phyloP scores from a whole-genome alignment of 2,329 filamentous ascomycete genomes.

The Didymella sp. region DNA sequence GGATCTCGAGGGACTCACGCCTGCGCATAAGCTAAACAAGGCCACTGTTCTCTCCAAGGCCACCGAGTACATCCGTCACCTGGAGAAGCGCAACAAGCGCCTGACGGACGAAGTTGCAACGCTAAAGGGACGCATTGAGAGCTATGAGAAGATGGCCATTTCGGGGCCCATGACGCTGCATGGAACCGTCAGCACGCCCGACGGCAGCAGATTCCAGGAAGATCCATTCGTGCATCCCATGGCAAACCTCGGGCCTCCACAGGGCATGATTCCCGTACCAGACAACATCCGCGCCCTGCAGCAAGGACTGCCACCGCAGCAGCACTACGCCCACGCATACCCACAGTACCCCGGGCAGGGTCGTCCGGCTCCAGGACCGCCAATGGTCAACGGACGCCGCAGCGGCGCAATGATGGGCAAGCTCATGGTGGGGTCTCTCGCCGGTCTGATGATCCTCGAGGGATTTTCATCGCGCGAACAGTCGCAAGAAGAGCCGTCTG shows the following conservation, averaged over 20 bases:
- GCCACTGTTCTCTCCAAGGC: conserved; percentile 96
- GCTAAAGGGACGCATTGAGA: conserved; percentile 75
- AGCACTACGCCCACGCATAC: conserved; percentile 49
- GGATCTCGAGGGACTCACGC: conserved; percentile 71
- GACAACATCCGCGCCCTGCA: conserved; percentile 52
- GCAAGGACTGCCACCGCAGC: conserved; percentile 46
- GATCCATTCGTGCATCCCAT: conserved; percentile 46
- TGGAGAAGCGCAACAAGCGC: conserved; percentile 88
- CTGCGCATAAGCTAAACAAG: conserved; percentile 95
- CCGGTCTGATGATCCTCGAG: conserved; percentile 90
- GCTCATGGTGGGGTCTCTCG: conserved; percentile 90
- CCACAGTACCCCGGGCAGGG: conserved; percentile 38
- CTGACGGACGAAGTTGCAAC: conserved; percentile 80
- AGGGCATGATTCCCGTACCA: conserved; percentile 54
- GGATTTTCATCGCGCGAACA: conserved; percentile 71
- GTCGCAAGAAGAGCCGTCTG: conserved; percentile 55
- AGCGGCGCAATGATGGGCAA: conserved; percentile 67
- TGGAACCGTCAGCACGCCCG: conserved; percentile 42
- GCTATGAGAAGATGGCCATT: conserved; percentile 74
- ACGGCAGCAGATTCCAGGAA: conserved; percentile 47
- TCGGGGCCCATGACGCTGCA: conserved; percentile 52
- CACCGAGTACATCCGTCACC: conserved; percentile 92
- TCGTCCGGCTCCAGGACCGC: conserved; percentile 36
- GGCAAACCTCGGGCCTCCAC: conserved; percentile 42
- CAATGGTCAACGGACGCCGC: conserved; percentile 52